A percentile compares a stretch with the other conserved stretches of the same genome.
phyloP scores from a whole-genome alignment of 2,329 filamentous ascomycete genomes.

The Fragosphaeria purpurea region DNA sequence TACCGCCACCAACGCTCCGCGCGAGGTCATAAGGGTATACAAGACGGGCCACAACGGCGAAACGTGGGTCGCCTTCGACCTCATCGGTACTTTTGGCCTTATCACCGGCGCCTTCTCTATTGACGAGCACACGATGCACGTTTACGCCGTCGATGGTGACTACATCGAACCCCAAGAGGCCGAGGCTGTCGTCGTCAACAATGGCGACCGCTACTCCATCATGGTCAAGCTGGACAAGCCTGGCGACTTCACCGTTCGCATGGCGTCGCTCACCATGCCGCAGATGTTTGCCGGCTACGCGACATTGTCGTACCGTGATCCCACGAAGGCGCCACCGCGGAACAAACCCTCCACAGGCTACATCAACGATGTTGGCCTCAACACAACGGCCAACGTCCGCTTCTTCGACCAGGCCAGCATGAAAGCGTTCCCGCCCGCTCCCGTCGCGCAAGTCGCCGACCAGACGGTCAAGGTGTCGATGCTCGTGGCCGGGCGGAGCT shows the following conservation, averaged over 20 bases:
- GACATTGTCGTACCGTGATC: slow-evolving; percentile 30
- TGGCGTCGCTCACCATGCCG: slow-evolving; percentile 35
- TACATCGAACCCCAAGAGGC: slow-evolving; percentile 43
- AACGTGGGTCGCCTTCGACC: slow-evolving; percentile 41
- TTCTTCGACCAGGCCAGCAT: slow-evolving; percentile 34
- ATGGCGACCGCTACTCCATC: slow-evolving; percentile 44
- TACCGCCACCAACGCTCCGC: slow-evolving; percentile 31
- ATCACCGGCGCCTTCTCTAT: slow-evolving; percentile 36
- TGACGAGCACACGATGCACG: slow-evolving; percentile 42
- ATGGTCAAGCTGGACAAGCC: slow-evolving; percentile 35
- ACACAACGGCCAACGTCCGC: slow-evolving; percentile 28
- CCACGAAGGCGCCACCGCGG: neutral
- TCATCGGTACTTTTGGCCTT: slow-evolving; percentile 42
- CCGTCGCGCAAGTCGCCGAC: slow-evolving; percentile 32
- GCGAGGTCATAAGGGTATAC: slow-evolving; percentile 33
- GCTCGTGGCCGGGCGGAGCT: slow-evolving; percentile 31
- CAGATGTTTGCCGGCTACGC: slow-evolving; percentile 48
- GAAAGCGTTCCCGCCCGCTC: slow-evolving; percentile 36
- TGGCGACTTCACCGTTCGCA: slow-evolving; percentile 45
- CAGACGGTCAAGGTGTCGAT: slow-evolving; percentile 35
- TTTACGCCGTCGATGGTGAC: slow-evolving; percentile 44
- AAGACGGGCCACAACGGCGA: neutral
- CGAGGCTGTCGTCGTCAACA: slow-evolving; percentile 35
- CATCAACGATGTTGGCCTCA: slow-evolving; percentile 39
- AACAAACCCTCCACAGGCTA: slow-evolving; percentile 25